Conservation (phyloP, 371 early-diverging fungal genomes). For the Mucor saturninus region DNA sequence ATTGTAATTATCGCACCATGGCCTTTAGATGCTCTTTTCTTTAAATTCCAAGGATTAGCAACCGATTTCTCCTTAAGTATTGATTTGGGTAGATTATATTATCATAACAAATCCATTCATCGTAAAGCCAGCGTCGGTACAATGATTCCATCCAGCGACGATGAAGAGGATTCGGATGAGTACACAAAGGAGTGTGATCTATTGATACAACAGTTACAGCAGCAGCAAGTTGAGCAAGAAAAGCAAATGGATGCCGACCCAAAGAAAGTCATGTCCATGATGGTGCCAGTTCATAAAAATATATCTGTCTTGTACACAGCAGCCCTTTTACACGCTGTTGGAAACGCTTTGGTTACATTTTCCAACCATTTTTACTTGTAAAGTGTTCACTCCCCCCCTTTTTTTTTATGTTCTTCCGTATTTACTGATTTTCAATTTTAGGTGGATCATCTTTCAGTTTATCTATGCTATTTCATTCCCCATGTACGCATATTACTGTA, state of each 20-base stretch:
- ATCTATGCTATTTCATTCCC: constrained; percentile 35
- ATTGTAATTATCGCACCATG: constrained; percentile 42
- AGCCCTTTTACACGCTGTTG: constrained; percentile 26
- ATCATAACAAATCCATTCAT: constrained; percentile 20
- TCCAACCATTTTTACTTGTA: constrained; percentile 24
- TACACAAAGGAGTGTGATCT: constrained; percentile 9
- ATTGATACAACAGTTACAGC: constrained; percentile 7
- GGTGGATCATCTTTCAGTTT: constrained; percentile 38
- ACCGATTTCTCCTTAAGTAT: constrained; percentile 50
- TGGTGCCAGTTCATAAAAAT: constrained; percentile 24
- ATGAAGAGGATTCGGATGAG: constrained; percentile 5
- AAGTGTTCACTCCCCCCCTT: not conserved
- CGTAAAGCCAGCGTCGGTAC: constrained; percentile 11
- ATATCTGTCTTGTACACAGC: constrained; percentile 26
- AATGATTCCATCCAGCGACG: not conserved
- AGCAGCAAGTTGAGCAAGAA: not conserved
- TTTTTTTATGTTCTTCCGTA: not conserved
- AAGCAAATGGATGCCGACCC: constrained; percentile 8
- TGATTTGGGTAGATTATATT: constrained; percentile 43
- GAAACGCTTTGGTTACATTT: constrained; percentile 36
- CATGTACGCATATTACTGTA: constrained; percentile 34
- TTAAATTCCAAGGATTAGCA: constrained; percentile 57
- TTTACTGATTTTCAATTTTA: constrained; percentile 14
- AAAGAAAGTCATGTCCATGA: constrained; percentile 9
- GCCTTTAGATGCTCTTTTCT: constrained; percentile 58